A percentile compares a stretch with the other conserved stretches of the same genome.
phyloP scores from a whole-genome alignment of 2,329 filamentous ascomycete genomes.

The Aspergillus sclerotialis region DNA sequence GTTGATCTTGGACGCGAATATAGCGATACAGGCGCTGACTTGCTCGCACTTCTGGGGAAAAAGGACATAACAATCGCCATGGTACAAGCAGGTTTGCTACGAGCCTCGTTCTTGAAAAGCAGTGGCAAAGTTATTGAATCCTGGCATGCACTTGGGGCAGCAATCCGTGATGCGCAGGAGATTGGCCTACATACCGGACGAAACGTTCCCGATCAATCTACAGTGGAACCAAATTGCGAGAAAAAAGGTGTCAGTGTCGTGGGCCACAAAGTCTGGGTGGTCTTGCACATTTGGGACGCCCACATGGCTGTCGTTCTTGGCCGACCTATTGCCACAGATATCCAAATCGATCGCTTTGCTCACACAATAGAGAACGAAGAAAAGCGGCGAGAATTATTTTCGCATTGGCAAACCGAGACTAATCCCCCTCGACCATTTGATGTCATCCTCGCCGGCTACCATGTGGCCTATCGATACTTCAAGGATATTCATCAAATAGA shows the following conservation, averaged over 20 bases:
- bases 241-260: constrained; percentile 2
- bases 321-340: constrained; percentile 9
- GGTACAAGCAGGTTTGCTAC: constrained; percentile 11
- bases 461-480: constrained; percentile 6
- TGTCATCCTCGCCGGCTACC: constrained; percentile 6
- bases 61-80: constrained; percentile 5
- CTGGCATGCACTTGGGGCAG: constrained; percentile 11
- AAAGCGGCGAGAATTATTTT: constrained; percentile 4
- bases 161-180: constrained; percentile 14
- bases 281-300: constrained; percentile 14
- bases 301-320: constrained; percentile 16
- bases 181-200: constrained; percentile 12
- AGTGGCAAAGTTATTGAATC: constrained; percentile 14
- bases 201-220: no score
- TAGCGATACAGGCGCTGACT: constrained; percentile 6
- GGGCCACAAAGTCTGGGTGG: constrained; percentile 10
- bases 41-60: constrained; percentile 9
- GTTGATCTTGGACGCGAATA: constrained; percentile 9
- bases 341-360: constrained; percentile 8
- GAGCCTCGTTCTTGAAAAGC: constrained; percentile 15
- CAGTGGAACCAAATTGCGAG: no score
- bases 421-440: constrained; percentile 4
- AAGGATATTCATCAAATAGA: constrained; percentile 2
- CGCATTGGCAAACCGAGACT: constrained; percentile 6
- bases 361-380: constrained; percentile 3